Base-by-base conservation (phyloP, 2,329 filamentous ascomycete genomes). In the Escovopsis sp. region DNA sequence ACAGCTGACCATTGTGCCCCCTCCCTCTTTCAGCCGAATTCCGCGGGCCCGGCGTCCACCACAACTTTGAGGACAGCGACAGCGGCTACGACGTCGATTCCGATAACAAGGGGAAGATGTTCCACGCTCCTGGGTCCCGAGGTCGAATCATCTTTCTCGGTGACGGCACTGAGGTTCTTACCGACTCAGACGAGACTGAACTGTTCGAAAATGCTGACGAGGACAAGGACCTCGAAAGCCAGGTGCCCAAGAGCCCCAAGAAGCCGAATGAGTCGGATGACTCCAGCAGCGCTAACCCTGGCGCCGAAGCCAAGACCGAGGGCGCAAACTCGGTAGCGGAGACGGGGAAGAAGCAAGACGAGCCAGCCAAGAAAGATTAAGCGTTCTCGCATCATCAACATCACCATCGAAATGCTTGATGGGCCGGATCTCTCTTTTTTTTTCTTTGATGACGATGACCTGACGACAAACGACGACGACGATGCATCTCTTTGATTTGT, bases 131-230 rank as follows among this genome's bases (percentile, higher is more conserved):
- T 62, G 82, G 80, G 60, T 82, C 82, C 61, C 77, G 77, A 61
- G 86, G 87, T 53, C 80, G 88, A 55, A 87, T 95, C 62, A 96
- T 96, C 62, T 80, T 94, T 59, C 76, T 98, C 53, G 88, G 89
- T 52, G 88, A 96, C 68, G 91, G 89, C 55, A 94, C 86, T 56
- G 88, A 95, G 69, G 78, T 94, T 60, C 71, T 88, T 57, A 86
- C 85, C 53, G 86, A 91, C 63, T 83, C 83, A 59, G 80, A 87
- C 63, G 87, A 95, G 58, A 79, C 83, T 50, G 87, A 94, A 55
- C 89, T 94, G 80, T 94, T 95, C 65, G 86, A 95, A 62, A 81
- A 87, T 57, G 63, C 67, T 55, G 82, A 86, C 59, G 85, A 93
- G 57, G 85, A 93, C 57, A 85, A 85, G 61, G 87, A 94, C 58